Percentiles rank a stretch among this genome's conserved stretches.
These are phyloP conservation scores for Aspergillus funiculosus DNA, from an alignment of 495 filamentous ascomycete species.

Conservation along the genomic window DNA sequence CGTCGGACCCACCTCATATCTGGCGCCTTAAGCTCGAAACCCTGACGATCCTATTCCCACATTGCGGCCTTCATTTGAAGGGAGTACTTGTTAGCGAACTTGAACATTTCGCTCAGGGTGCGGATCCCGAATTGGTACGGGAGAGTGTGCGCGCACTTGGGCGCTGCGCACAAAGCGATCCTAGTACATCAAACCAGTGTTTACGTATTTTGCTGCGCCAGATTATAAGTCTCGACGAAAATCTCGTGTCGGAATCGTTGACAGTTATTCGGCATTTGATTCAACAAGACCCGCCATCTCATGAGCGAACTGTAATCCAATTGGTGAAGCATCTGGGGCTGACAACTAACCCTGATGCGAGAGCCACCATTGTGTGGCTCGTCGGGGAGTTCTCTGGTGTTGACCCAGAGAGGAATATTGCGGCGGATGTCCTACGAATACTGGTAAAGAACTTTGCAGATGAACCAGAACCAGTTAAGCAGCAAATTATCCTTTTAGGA, in stretches of 20 bases:
- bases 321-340: slow-evolving; percentile 89
- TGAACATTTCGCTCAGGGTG: slow-evolving; percentile 79
- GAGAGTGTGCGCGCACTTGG: slow-evolving; percentile 91
- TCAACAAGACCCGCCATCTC: slow-evolving; percentile 75
- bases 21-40: slow-evolving; percentile 89
- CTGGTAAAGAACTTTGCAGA: slow-evolving; percentile 76
- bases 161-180: slow-evolving; percentile 77
- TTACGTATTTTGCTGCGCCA: slow-evolving; percentile 75
- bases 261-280: slow-evolving; percentile 94
- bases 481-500: slow-evolving; percentile 85
- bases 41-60: slow-evolving; percentile 81
- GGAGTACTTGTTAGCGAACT: slow-evolving; percentile 85
- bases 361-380: slow-evolving; percentile 94
- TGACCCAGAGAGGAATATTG: slow-evolving; percentile 76
- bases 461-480: slow-evolving; percentile 78
- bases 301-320: slow-evolving; percentile 74
- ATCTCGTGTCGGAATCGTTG: slow-evolving; percentile 80
- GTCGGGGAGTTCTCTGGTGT: slow-evolving; percentile 87
- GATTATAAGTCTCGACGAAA: slow-evolving; percentile 76
- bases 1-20: slow-evolving; percentile 73
- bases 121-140: slow-evolving; percentile 69
- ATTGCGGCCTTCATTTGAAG: slow-evolving; percentile 68
- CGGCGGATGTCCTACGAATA: slow-evolving; percentile 87
- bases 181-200: slow-evolving; percentile 65
- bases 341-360: slow-evolving; percentile 73